Evolutionary conservation across 1,139 yeast species (phyloP), one percentile per base, ranked within the genome.

Genomic region (Yamadazyma aaseri): DNA sequence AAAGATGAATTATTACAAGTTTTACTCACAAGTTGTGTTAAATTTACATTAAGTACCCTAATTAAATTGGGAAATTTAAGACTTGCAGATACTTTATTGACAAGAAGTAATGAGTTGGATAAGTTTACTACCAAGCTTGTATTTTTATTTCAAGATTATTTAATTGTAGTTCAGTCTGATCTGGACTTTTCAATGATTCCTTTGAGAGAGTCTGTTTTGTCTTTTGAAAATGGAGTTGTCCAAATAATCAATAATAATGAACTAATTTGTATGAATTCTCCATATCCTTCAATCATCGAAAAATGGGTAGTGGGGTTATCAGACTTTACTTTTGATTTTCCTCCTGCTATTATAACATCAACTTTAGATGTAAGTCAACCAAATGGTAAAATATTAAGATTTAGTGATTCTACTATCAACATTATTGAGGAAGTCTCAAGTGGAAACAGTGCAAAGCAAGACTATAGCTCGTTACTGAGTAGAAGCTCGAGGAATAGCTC

Each of bases 281-380:
- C 50, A 7, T 39, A 41, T 6, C 46, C 53, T 22, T 48, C 61
- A 3, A 53, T 68, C 4, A 50, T 68, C 16, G 73, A 70, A 41
- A 69, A 69, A 43, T 70, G 76, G 76, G 71, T 61, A 5, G 67
- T 65, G 21, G 73, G 69, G 1, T 46, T 64, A 6, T 62, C 70
- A 3, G 76, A 70, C 37, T 41, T 46, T 5, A 41, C 42, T 9
- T 56, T 58, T 35, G 35, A 39, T 2, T 60, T 70, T 29, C 76
- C 76, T 0, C 44, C 53, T 1, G 64, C 58, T 6, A 48, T 63
- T 8, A 41, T 69, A n/a, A 63, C 74, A 0, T 63, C 71, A 1
- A 65, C 73, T 15, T 21, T 31, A 18, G 25, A 34, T 32, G 7
- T 22, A 11, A 13, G 10, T 21, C 17, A 17, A 18, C 21, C 18